Evolutionary conservation across 495 filamentous ascomycete species (phyloP).

Genomic region (Hyaloscypha finlandica): DNA sequence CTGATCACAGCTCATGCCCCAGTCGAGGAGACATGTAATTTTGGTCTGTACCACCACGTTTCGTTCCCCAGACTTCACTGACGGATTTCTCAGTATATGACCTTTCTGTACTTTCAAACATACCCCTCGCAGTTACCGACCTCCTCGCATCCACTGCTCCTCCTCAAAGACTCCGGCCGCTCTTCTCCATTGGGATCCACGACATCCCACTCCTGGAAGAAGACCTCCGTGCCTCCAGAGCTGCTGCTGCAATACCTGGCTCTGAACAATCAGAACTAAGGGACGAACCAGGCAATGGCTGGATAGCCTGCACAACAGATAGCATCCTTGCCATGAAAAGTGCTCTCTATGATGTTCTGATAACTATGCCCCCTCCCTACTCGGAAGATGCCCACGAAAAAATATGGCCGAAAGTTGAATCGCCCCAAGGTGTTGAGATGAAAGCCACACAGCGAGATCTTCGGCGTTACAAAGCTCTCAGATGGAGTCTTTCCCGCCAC

Average conservation of each 20-base stretch:
- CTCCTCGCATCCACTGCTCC: constrained; percentile 62
- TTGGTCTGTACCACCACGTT: constrained; percentile 57
- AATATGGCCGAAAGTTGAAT: constrained; percentile 75
- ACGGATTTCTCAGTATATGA: constrained; percentile 69
- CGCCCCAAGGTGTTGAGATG: constrained; percentile 58
- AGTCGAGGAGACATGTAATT: constrained; percentile 83
- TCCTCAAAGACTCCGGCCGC: constrained; percentile 70
- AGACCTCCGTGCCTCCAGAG: constrained; percentile 44
- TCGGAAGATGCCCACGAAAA: constrained; percentile 57
- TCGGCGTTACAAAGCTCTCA: constrained; percentile 74
- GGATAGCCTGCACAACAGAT: constrained; percentile 95
- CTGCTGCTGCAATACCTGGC: constrained; percentile 26
- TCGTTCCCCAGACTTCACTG: not conserved
- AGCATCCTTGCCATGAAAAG: constrained; percentile 83
- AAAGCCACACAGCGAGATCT: constrained; percentile 91
- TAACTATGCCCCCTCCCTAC: constrained; percentile 71
- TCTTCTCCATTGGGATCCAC: constrained; percentile 90
- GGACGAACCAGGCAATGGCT: constrained; percentile 62
- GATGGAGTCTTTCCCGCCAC: constrained; percentile 59
- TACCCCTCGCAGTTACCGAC: constrained; percentile 64
- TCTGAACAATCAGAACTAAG: constrained; percentile 20
- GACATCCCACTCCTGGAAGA: constrained; percentile 80
- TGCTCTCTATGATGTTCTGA: constrained; percentile 82
- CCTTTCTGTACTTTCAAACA: constrained; percentile 83
- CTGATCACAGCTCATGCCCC: constrained; percentile 82